A percentile compares a stretch with the other conserved stretches of the same genome.
Evolutionary conservation across 1,139 yeast genomes (phyloP).

Genomic region (Nakaseomyces nivariensis): DNA sequence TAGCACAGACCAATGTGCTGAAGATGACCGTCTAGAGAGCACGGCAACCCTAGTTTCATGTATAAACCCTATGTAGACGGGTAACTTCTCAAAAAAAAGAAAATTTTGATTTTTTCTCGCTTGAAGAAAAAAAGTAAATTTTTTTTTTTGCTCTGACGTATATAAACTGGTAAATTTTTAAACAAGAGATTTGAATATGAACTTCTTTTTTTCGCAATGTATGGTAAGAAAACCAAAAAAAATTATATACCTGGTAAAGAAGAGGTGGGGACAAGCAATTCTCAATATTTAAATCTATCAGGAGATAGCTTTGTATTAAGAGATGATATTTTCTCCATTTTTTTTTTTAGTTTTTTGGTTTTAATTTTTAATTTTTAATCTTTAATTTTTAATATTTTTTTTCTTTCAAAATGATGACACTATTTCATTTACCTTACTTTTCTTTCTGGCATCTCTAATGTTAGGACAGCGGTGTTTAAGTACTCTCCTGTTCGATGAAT

Average conservation of each 20-base stretch:
- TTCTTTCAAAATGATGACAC: constrained; percentile 20
- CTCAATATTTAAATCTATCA: background rate
- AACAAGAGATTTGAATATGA: background rate
- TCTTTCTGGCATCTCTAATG: constrained; percentile 32
- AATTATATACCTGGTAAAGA: background rate
- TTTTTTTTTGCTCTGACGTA: background rate
- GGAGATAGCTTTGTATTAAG: background rate
- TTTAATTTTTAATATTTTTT: background rate
- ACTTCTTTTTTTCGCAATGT: background rate
- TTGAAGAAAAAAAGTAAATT: background rate
- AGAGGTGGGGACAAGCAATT: background rate
- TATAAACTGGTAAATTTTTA: background rate
- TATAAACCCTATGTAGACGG: background rate
- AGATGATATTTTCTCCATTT: background rate
- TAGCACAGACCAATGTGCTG: background rate
- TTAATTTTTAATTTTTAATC: background rate
- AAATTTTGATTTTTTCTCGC: background rate
- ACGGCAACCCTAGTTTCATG: background rate
- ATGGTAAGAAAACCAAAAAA: background rate
- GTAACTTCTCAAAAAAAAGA: background rate
- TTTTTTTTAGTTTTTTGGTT: background rate
- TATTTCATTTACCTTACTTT: constrained; percentile 10
- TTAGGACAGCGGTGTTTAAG: constrained; percentile 29
- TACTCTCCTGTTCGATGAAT: constrained; percentile 30
- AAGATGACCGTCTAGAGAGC: background rate